Base-by-base conservation (phyloP, 164 flowering plant genomes). In the Vitis labrusca region DNA sequence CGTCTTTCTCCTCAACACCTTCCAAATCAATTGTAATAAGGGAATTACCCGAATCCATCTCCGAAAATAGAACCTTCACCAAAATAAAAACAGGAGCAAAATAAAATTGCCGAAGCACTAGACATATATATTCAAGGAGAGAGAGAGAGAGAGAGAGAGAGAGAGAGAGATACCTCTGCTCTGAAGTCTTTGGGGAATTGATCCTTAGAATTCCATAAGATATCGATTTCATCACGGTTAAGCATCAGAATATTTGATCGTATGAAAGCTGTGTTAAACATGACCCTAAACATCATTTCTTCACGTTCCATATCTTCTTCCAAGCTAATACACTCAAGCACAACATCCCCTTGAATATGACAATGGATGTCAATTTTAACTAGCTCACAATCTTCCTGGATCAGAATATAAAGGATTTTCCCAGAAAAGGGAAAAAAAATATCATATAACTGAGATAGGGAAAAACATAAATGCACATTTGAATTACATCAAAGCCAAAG, bases 261-360 rank as follows among this genome's bases (percentile, higher is more conserved):
- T 44, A 87, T 82, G 68, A 89, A 89, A 10, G 93, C 82, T 49
- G 93, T 87, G 67, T 86, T 85, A 69, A 89, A 89, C 93, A 89
- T 87, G 60, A 80, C 84, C 6, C 91, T 75, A 30, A 84, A 89
- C 86, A 89, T 83, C 87, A 87, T 83, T 65, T 74, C 66, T 73
- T 89, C 91, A 58, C 73, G 76, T 54, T 85, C 81, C 61, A 78
- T 61, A 65, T 82, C 83, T 65, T 69, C 72, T 66, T 79, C 76
- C 77, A 84, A 74, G 56, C 69, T 80, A 17, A 85, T 75, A 51
- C 93, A 87, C 76, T 89, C 93, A 9, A 89, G 77, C 69, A 89
- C 89, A 49, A 85, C 86, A 74, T 87, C 93, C 32, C 93, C 93
- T 79, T 79, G 83, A 60, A 85, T 65, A 77, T 79, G 91, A 76